Base-by-base conservation (phyloP, 2,329 filamentous ascomycete genomes). In the Colletotrichum salicis region DNA sequence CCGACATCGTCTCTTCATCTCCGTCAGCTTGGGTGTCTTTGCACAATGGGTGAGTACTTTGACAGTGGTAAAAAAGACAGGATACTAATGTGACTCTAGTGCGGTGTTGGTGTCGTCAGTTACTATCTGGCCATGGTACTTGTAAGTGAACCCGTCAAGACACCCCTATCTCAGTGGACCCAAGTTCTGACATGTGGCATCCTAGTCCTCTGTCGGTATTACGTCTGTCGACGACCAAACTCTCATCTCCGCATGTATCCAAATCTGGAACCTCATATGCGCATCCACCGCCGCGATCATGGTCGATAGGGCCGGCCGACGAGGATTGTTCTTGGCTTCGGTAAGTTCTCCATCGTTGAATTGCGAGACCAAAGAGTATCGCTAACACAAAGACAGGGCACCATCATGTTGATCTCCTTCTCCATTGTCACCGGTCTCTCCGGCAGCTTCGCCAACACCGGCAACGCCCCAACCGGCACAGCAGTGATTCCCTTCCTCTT, bases 41-140 rank as follows among this genome's bases (percentile, higher is more conserved):
- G 73, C 74, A 6, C 77, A 79, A 70, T 79, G 78, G 59, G 33
- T 22, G 76, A 77, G 24, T 35, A 4, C 0, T 0, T 4, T 2
- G 24, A 7, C 7, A 12, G 8, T 10, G 0, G 3, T 7, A 22
- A 74, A 4, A 11, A 33, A 10, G 22, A 41, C 11, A 1, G 31
- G 5, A 69, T 67, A 75, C 72, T 80, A 75, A 1, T 70, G 81
- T 13, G 2, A 24, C 10, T 41, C 5, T 24, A 55, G 37, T 87
- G 84, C 41, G 88, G 89, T 63, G 90, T 90, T 77, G 88, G 85
- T 70, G 84, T 90, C 59, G 86, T 90, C 75, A 87, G 84, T 1
- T 84, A 84, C 74, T 84, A 84, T 61, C 77, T 84, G 57, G 74
- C 76, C 41, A 75, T 79, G n/a, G 78, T 84, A 31, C 77, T 84